These are phyloP conservation scores for Phytopythium ostracodes DNA, from an alignment of 352 stramenopile genomes.

Conservation along the genomic window DNA sequence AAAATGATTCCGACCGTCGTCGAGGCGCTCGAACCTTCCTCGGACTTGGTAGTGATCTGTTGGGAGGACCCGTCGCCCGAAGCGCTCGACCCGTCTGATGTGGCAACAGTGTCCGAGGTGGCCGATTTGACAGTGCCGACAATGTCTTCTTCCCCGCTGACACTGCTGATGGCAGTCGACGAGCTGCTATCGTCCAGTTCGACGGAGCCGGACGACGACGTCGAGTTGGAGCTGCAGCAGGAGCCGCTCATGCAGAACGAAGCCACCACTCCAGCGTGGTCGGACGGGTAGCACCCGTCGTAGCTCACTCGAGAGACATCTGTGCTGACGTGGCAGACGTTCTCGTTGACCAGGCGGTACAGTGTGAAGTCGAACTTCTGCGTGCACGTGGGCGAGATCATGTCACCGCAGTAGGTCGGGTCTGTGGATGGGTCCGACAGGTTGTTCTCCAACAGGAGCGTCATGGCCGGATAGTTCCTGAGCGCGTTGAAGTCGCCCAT, in stretches of 20 bases:
- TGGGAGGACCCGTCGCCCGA: slow-evolving; percentile 13
- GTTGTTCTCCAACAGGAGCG: slow-evolving; percentile 45
- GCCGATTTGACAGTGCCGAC: slow-evolving; percentile 20
- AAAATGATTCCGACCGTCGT: slow-evolving; percentile 49
- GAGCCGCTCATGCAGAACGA: slow-evolving; percentile 53
- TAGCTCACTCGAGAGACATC: slow-evolving; percentile 63
- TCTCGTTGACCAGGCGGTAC: slow-evolving; percentile 28
- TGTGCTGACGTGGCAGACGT: slow-evolving; percentile 48
- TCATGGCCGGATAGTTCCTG: slow-evolving; percentile 58
- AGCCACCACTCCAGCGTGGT: slow-evolving; percentile 58
- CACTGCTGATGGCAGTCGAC: slow-evolving; percentile 8
- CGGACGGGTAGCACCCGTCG: slow-evolving; percentile 67
- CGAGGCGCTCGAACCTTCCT: slow-evolving; percentile 23
- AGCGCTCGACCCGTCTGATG: slow-evolving; percentile 8
- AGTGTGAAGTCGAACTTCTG: slow-evolving; percentile 76
- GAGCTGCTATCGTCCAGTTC: slow-evolving; percentile 1
- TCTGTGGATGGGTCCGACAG: slow-evolving; percentile 47
- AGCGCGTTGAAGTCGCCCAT: slow-evolving; percentile 73
- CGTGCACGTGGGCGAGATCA: slow-evolving; percentile 46
- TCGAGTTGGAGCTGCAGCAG: slow-evolving; percentile 47
- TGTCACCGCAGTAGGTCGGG: slow-evolving; percentile 65
- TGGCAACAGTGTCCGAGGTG: neutral
- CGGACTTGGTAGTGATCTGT: slow-evolving; percentile 40
- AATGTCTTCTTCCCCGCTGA: slow-evolving; percentile 19
- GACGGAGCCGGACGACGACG: slow-evolving; percentile 15